Evolutionary conservation across 208 protist species (phyloP).

Genomic region (Wallacemonas sp.): DNA sequence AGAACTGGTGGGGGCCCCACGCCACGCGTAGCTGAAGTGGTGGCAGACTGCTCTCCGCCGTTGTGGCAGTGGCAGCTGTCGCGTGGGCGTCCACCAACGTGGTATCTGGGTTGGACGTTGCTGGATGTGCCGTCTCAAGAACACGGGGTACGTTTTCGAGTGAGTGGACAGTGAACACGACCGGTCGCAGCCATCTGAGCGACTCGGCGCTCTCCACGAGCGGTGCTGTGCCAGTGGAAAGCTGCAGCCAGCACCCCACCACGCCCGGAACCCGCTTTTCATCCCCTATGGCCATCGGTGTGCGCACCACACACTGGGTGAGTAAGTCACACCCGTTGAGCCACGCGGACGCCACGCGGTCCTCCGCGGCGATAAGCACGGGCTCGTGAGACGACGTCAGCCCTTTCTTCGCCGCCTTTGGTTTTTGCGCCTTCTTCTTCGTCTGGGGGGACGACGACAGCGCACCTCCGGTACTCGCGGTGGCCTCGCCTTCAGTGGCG

Average conservation of each 20-base stretch:
- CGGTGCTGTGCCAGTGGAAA: neutral
- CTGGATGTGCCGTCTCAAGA: neutral
- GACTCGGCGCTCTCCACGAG: neutral
- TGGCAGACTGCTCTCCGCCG: neutral
- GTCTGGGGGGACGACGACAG: neutral
- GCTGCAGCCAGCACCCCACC: constrained; percentile 7
- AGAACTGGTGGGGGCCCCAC: constrained; percentile 1
- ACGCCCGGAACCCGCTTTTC: neutral
- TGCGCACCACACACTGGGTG: neutral
- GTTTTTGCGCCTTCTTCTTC: constrained; percentile 1
- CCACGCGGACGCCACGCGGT: neutral
- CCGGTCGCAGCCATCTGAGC: neutral
- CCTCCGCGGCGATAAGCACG: neutral
- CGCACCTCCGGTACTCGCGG: neutral
- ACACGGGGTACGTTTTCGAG: constrained; percentile 6
- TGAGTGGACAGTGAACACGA: constrained; percentile 12
- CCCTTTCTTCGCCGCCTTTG: constrained; percentile 3
- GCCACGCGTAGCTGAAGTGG: neutral
- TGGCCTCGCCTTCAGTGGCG: neutral
- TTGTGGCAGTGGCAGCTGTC: neutral
- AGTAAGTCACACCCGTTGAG: constrained; percentile 1
- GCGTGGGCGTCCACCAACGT: no score
- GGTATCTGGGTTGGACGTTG: neutral
- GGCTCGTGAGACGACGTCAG: neutral
- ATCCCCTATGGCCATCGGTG: neutral